Base-by-base conservation (phyloP, 345 rosid genomes). In the Rhizophora apiculata region DNA sequence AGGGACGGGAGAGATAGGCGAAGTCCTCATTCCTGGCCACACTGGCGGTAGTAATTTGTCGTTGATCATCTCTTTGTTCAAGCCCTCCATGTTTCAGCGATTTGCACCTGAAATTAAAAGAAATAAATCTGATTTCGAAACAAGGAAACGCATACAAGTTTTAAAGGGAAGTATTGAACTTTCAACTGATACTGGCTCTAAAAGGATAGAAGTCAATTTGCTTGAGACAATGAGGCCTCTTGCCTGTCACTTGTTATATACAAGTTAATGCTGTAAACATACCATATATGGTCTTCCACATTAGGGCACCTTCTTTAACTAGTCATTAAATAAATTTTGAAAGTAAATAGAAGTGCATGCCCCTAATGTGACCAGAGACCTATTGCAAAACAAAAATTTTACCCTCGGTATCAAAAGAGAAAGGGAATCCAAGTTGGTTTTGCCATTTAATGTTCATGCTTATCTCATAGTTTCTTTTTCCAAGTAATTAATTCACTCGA, bases 231-330 rank as follows among this genome's bases (percentile, higher is more conserved):
- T 49, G 61, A 59, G 46, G 54, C 74, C 49, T 18, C 49, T 69
- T 9, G 24, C 21, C 57, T 69, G 59, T 39, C 56, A 46, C 49
- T 53, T 1, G 32, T 59, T 65, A 64, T 75, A 65, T 70, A 75
- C 19, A 21, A 43, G 10, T 8, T 43, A 18, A 64, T 52, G 43
- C 63, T 52, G 31, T 29, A 7, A 61, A 11, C 27, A 46, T 75
- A 11, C 67, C 63, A 22, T 55, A 39, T 30, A 60, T 69, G 16
- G 15, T 48, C 49, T 54, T 16, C 46, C 13, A 39, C 13, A 39
- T 9, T 11, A 37, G 37, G 37, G 37, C 37, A 24, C 51, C 21
- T 26, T 6, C 39, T 46, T 57, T 57, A 27, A 46, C 20, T 21
- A 2, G 72, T 59, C 48, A 2, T 1, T 34, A 34, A 34, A 34